Evolutionary conservation across 2,329 filamentous ascomycete species (phyloP).

Genomic region (Colletotrichum sp.): DNA sequence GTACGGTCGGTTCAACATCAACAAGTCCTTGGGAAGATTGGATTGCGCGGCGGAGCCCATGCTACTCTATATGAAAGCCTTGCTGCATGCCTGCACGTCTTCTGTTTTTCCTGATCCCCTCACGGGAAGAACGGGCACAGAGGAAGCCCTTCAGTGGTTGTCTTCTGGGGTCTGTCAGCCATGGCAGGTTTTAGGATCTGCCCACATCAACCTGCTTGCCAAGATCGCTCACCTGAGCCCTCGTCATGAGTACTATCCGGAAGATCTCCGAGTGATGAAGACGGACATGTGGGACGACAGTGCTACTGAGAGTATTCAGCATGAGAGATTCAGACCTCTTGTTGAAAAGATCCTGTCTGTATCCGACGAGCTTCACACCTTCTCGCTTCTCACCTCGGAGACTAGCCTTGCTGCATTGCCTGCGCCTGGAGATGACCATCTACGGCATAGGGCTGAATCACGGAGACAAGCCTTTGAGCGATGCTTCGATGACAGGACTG

Average conservation of each 20-base stretch:
- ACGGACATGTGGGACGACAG: slow-evolving; percentile 34
- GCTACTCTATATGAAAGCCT: slow-evolving; percentile 61
- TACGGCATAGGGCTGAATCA: slow-evolving; percentile 24
- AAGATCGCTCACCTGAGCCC: slow-evolving; percentile 33
- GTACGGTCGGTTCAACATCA: slow-evolving; percentile 58
- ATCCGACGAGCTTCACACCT: slow-evolving; percentile 30
- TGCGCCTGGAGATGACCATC: slow-evolving; percentile 22
- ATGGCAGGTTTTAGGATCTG: slow-evolving; percentile 41
- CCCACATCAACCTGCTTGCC: neutral
- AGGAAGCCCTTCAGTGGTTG: slow-evolving; percentile 61
- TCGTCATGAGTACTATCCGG: slow-evolving; percentile 41
- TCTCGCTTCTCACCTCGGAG: slow-evolving; percentile 17
- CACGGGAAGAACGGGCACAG: slow-evolving; percentile 63
- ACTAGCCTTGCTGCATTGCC: slow-evolving; percentile 12
- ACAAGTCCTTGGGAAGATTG: slow-evolving; percentile 59
- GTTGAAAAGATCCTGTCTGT: slow-evolving; percentile 32
- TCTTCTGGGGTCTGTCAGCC: slow-evolving; percentile 55
- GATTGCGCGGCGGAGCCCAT: slow-evolving; percentile 61
- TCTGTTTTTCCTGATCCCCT: slow-evolving; percentile 61
- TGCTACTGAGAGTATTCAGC: slow-evolving; percentile 39
- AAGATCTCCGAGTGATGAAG: slow-evolving; percentile 35
- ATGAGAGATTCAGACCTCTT: slow-evolving; percentile 37
- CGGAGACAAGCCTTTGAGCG: slow-evolving; percentile 12
- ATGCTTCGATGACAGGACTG: slow-evolving; percentile 26
- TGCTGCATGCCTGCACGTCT: slow-evolving; percentile 66